Conservation (phyloP, 371 early-diverging fungal species). For the Apophysomyces trapeziformis region DNA sequence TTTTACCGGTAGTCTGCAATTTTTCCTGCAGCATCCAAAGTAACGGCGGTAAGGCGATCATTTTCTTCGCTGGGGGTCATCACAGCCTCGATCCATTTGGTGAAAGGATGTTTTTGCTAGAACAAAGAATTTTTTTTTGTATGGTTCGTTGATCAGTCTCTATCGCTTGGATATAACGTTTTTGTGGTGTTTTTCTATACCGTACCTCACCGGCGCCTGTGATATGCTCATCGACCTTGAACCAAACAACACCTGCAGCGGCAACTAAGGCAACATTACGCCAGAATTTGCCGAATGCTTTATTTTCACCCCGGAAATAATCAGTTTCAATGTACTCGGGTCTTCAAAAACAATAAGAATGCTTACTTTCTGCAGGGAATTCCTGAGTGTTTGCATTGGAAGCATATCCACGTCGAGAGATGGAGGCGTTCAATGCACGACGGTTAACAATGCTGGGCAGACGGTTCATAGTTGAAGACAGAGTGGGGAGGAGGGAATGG, state of each 20-base stretch:
- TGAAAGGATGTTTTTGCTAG: slow-evolving; percentile 52
- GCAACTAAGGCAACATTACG: slow-evolving; percentile 1
- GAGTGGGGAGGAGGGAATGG: no score
- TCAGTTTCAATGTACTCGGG: neutral
- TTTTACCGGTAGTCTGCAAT: slow-evolving; percentile 49
- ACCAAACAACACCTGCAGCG: slow-evolving; percentile 7
- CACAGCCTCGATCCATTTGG: slow-evolving; percentile 48
- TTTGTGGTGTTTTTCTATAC: neutral
- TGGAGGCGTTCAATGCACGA: neutral
- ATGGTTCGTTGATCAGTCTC: neutral
- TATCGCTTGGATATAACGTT: no score
- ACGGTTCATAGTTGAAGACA: neutral
- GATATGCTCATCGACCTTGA: neutral
- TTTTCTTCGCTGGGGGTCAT: slow-evolving; percentile 45
- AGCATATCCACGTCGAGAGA: neutral
- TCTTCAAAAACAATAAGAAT: neutral
- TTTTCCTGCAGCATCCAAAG: slow-evolving; percentile 35
- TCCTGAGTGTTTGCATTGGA: neutral
- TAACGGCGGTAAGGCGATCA: slow-evolving; percentile 31
- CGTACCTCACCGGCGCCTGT: neutral
- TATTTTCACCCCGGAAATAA: neutral
- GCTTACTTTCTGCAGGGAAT: slow-evolving; percentile 5
- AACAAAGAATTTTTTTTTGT: neutral
- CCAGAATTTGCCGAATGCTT: slow-evolving; percentile 7
- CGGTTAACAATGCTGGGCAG: neutral